Evolutionary conservation across 2,329 filamentous ascomycete species (phyloP).

Genomic region (Curvularia spicifera): DNA sequence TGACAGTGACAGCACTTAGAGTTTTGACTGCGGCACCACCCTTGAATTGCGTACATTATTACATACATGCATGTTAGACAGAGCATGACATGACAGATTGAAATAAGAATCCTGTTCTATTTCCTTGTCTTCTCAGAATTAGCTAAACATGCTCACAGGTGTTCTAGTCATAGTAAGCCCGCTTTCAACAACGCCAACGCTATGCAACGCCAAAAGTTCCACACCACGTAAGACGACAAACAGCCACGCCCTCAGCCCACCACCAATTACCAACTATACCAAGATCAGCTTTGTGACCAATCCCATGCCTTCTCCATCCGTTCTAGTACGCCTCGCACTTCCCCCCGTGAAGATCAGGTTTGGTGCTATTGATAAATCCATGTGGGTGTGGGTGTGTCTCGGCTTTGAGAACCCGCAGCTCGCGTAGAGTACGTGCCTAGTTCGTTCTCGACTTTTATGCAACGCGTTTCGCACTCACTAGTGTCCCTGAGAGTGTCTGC

Average conservation of each 20-base stretch:
- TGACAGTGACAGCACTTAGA: background rate
- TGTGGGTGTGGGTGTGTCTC: slow-evolving; percentile 4
- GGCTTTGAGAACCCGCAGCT: slow-evolving; percentile 19
- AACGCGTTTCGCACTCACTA: slow-evolving; percentile 35
- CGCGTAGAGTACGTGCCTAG: slow-evolving; percentile 14
- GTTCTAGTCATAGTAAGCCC: background rate
- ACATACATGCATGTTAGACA: background rate
- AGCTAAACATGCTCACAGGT: too few relatives aligned
- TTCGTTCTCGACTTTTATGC: slow-evolving; percentile 43
- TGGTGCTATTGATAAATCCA: slow-evolving; percentile 3
- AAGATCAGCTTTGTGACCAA: slow-evolving; percentile 6
- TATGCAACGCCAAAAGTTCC: slow-evolving; percentile 33
- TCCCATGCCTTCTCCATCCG: slow-evolving; percentile 7
- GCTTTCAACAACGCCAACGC: slow-evolving; percentile 38
- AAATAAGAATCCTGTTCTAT: background rate
- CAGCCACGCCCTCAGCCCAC: background rate
- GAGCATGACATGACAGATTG: too few relatives aligned
- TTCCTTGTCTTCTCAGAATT: too few relatives aligned
- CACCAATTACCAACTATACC: slow-evolving; percentile 13
- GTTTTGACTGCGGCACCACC: background rate
- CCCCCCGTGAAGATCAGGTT: background rate
- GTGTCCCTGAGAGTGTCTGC: slow-evolving; percentile 22
- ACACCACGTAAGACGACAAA: slow-evolving; percentile 2
- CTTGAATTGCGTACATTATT: background rate
- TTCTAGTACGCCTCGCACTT: background rate